These are phyloP conservation scores for Histomonas meleagridis DNA, from an alignment of 208 protist genomes.

Conservation along the genomic window DNA sequence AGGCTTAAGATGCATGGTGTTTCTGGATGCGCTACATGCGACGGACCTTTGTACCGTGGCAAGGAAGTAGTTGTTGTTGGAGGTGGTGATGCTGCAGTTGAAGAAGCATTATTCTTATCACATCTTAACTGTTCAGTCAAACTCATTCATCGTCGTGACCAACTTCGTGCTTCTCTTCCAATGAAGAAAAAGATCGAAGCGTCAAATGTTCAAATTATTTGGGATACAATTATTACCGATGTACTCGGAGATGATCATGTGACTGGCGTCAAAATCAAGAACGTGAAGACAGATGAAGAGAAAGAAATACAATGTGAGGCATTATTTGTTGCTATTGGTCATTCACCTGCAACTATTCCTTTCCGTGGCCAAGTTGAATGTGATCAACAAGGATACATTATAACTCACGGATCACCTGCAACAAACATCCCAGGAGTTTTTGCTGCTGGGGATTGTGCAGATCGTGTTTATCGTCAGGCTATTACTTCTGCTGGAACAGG, in stretches of 20 bases:
- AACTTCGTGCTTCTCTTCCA: constrained; percentile 60
- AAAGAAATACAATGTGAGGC: constrained; percentile 31
- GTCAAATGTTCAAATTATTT: constrained; percentile 47
- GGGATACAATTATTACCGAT: constrained; percentile 47
- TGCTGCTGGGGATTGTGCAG: constrained; percentile 61
- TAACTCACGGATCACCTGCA: constrained; percentile 34
- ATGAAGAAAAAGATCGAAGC: constrained; percentile 54
- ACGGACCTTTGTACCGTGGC: constrained; percentile 45
- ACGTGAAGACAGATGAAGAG: neutral
- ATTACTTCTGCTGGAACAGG: constrained; percentile 64
- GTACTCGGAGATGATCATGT: constrained; percentile 40
- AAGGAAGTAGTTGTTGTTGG: constrained; percentile 55
- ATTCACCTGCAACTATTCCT: constrained; percentile 56
- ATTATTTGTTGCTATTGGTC: constrained; percentile 68
- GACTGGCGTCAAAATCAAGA: neutral
- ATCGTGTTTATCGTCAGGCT: constrained; percentile 64
- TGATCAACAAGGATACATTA: constrained; percentile 60
- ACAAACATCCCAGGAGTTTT: constrained; percentile 61
- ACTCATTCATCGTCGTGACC: constrained; percentile 58
- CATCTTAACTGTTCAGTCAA: constrained; percentile 57
- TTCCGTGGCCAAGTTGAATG: constrained; percentile 50
- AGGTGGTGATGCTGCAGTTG: constrained; percentile 60
- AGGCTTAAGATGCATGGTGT: constrained; percentile 57
- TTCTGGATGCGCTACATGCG: constrained; percentile 61
- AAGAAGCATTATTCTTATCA: constrained; percentile 60